These are phyloP conservation scores for Theobroma grandiflorum DNA, from an alignment of 441 rosid genomes.

Conservation along the genomic window DNA sequence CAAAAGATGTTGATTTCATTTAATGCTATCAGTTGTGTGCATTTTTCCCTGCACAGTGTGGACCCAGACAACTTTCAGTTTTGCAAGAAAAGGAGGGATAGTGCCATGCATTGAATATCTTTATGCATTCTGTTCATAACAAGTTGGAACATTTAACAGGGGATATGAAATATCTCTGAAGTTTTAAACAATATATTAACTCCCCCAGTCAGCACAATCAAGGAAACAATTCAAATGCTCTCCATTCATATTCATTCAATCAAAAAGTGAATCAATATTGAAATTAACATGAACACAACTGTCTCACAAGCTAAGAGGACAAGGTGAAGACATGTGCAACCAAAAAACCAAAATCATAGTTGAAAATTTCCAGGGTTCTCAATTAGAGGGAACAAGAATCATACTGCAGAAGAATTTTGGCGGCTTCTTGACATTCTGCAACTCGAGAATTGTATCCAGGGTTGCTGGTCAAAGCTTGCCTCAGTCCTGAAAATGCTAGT, in stretches of 20 bases:
- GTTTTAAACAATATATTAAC: not conserved
- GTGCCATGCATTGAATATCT: not conserved
- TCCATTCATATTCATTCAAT: not conserved
- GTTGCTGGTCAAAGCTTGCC: conserved; percentile 79
- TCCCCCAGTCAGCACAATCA: not conserved
- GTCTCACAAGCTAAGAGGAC: not conserved
- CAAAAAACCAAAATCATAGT: not conserved
- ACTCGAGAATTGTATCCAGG: conserved; percentile 96
- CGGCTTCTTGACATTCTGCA: conserved; percentile 93
- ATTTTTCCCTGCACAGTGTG: not conserved
- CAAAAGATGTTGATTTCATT: not conserved
- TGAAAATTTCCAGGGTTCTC: not conserved
- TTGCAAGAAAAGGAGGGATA: conserved; percentile 8
- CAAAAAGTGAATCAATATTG: not conserved
- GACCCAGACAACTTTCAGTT: not conserved
- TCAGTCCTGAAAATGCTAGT: conserved; percentile 94
- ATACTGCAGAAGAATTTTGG: conserved; percentile 75
- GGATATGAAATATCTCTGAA: not conserved
- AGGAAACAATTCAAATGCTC: not conserved
- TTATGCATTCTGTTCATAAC: not conserved
- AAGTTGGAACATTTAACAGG: not conserved
- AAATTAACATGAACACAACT: conserved; percentile 3
- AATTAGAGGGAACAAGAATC: too few species aligned
- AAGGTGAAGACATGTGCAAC: not conserved
- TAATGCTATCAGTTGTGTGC: not conserved